Base-by-base conservation (phyloP, 1,284 basidiomycete genomes). In the Sphaerobolus stellatus region DNA sequence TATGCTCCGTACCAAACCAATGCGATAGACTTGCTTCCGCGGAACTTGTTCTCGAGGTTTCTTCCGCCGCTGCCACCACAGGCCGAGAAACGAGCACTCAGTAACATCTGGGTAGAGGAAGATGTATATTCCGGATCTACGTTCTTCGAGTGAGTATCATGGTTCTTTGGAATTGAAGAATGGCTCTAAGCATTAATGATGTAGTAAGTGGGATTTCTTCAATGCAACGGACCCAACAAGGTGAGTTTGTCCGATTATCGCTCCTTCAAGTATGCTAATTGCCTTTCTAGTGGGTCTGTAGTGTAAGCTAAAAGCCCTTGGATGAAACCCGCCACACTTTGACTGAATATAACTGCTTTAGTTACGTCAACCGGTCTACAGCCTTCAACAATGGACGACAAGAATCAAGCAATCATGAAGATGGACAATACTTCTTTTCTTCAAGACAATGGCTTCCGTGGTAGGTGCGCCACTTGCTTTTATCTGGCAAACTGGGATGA, bases 351-450 rank as follows among this genome's bases (percentile, higher is more conserved):
- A 4, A 5, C n/a, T 30, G 28, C 11, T 50, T 29, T 41, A 86
- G 81, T 50, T 87, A 84, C 63, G 76, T 83, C 43, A 70, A 82
- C 61, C 59, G 66, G 46, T 64, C 68, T 24, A 74, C 70, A 36
- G 83, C 84, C 9, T 75, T 80, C 61, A 65, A 68, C 16, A 61
- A 72, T 36, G 69, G 72, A 31, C 72, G 72, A 75, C 16, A 72
- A 85, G 62, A 78, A 77, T 27, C 77, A 76, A 40, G 84, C 86
- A 24, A 75, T 88, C 27, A 90, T 90, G 86, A 82, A 84, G 63
- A 86, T 84, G 11, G 87, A 90, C 56, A 76, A 88, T 61, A 82
- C 77, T 1, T 83, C 77, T 16, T 70, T 68, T 67, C 66, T 90
- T 44, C 53, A n/a, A 43, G 24, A 41, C 2, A 54, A 54, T 29